Conservation (phyloP, 1,284 basidiomycete genomes). For the Amylostereum chailletii region DNA sequence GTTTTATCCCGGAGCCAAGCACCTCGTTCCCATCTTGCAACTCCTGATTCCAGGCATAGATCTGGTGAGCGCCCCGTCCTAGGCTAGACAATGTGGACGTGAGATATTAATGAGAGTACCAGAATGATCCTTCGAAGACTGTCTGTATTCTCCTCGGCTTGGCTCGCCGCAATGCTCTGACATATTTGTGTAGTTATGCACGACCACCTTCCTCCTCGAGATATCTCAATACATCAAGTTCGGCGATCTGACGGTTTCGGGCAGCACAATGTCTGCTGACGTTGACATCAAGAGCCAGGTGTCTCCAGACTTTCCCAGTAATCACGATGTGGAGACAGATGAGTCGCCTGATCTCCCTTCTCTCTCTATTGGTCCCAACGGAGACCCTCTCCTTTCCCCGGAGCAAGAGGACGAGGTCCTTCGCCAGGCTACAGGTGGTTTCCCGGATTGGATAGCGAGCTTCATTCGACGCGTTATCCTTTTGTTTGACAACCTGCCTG, state of each 20-base stretch:
- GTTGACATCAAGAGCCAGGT: slow-evolving; percentile 5
- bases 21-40: slow-evolving; percentile 77
- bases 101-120: not conserved
- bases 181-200: slow-evolving; percentile 43
- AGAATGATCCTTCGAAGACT: slow-evolving; percentile 90
- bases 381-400: slow-evolving; percentile 32
- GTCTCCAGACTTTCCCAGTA: no score
- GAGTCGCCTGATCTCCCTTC: slow-evolving; percentile 4
- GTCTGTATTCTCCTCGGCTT: slow-evolving; percentile 27
- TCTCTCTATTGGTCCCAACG: slow-evolving; percentile 12
- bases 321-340: slow-evolving; percentile 1
- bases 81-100: not conserved
- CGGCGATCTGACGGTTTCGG: slow-evolving; percentile 50
- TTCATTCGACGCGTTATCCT: slow-evolving; percentile 80
- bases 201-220: slow-evolving; percentile 70
- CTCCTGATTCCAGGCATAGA: slow-evolving; percentile 86
- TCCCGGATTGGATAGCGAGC: slow-evolving; percentile 76
- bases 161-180: not conserved
- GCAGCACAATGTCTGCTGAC: slow-evolving; percentile 11
- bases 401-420: slow-evolving; percentile 56
- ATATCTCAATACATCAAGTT: slow-evolving; percentile 79
- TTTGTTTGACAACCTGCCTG: slow-evolving; percentile 82
- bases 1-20: slow-evolving; percentile 75
- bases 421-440: slow-evolving; percentile 53
- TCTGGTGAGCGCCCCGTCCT: slow-evolving; percentile 34